Evolutionary conservation across 2,329 filamentous ascomycete species (phyloP).

Genomic region (Cercospora zeina): DNA sequence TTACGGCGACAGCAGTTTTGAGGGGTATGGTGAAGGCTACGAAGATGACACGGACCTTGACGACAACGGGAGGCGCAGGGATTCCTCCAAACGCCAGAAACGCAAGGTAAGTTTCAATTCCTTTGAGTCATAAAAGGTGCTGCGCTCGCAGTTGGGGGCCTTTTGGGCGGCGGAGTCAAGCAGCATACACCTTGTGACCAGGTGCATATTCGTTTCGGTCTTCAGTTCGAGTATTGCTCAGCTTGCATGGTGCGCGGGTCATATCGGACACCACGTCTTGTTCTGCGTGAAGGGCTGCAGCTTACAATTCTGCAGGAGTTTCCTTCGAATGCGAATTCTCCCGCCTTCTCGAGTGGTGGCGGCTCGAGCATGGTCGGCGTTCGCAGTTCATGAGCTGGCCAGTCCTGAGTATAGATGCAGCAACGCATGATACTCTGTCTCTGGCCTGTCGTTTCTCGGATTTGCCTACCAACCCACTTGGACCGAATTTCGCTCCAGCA

Average conservation of each 20-base stretch:
- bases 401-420: neutral
- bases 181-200: neutral
- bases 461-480: neutral
- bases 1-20: constrained; percentile 72
- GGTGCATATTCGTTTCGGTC: neutral
- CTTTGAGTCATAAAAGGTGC: neutral
- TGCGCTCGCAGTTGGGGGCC: neutral
- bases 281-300: neutral
- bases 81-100: constrained; percentile 36
- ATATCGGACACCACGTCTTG: neutral
- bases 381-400: neutral
- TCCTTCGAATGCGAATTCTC: constrained; percentile 23
- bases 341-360: constrained; percentile 22
- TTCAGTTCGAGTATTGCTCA: neutral
- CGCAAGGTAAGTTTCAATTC: constrained; percentile 30
- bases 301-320: constrained; percentile 27
- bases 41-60: constrained; percentile 70
- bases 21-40: constrained; percentile 72
- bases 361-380: constrained; percentile 27
- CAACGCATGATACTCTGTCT: neutral
- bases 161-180: too few species aligned
- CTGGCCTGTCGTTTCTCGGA: neutral
- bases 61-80: constrained; percentile 44
- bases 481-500: neutral
- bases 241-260: neutral